Base-by-base conservation (phyloP, 352 stramenopile genomes). In the Blastocystis sp. region DNA sequence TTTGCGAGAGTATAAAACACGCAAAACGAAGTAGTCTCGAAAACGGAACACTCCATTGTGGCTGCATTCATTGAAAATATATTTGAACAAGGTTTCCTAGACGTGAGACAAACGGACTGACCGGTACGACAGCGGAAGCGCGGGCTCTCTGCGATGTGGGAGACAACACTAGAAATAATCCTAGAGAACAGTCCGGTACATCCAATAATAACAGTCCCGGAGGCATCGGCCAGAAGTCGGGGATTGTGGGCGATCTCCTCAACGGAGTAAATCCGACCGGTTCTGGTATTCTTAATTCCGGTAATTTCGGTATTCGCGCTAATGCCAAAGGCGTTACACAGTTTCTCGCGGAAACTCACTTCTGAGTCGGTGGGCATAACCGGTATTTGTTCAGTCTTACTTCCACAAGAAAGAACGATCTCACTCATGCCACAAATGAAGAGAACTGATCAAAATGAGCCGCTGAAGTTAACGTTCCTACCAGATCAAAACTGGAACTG, bases 401-500 rank as follows among this genome's bases (percentile, higher is more conserved):
- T 59, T 64, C 71, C 71, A 48, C 19, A 54, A 48, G 42, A 81
- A 52, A 81, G 40, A 34, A 24, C 21, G 19, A 81, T 48, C 63
- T 81, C 71, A 54, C 52, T 66, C 71, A 81, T 81, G 21, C 11
- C 28, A 34, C 10, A 10, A 40, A 24, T 34, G 14, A 7, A 66
- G 11, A 11, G n/a, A 66, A 45, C 43, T 24, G 21, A 34, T n/a
- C n/a, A 24, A 52, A 14, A 54, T 17, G 2, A n/a, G 14, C 28
- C 10, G 24, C 34, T 43, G 21, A 81, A 81, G 14, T 81, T 81
- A 81, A 81, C 71, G 71, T 81, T 68, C 71, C 71, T 24, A 81
- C 45, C 52, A 64, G 69, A 60, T 21, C 43, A 61, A 24, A 79
- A 21, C 17, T 14, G 10, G 24, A 79, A 63, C 6, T 62, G 69